Conservation (phyloP, 2,329 filamentous ascomycete genomes). For the Eurotiales sp. region DNA sequence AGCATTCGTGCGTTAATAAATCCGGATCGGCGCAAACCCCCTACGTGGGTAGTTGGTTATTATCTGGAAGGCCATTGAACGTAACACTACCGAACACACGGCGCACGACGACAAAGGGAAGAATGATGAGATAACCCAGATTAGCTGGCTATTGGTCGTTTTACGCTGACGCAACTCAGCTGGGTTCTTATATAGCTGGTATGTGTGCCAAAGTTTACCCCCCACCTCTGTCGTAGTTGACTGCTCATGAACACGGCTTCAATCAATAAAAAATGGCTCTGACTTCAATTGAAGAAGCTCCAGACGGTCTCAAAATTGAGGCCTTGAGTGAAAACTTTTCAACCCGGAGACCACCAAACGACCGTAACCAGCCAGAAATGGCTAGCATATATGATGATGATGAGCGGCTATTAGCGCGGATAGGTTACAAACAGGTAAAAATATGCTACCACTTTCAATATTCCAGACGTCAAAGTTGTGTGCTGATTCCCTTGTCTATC, state of each 20-base stretch:
- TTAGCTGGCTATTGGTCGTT: neutral
- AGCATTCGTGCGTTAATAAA: neutral
- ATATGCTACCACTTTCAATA: neutral
- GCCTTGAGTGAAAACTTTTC: neutral
- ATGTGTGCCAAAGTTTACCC: neutral
- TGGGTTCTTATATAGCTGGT: constrained; percentile 1
- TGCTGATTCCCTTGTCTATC: neutral
- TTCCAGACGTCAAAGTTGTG: neutral
- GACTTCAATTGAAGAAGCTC: constrained; percentile 1
- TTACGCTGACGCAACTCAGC: neutral
- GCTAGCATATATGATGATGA: constrained; percentile 53
- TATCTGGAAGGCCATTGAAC: too few species aligned
- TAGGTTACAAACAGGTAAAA: constrained; percentile 62
- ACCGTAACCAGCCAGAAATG: constrained; percentile 25
- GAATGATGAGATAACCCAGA: neutral
- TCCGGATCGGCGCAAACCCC: neutral
- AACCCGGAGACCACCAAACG: neutral
- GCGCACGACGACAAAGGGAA: too few species aligned
- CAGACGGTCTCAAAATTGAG: neutral
- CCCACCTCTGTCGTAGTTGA: neutral
- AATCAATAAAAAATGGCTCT: constrained; percentile 13
- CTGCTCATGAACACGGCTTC: too few species aligned
- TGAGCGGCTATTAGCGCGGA: constrained; percentile 57
- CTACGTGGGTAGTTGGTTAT: neutral
- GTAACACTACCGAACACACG: too few species aligned